Conservation (phyloP, 2,329 filamentous ascomycete genomes). For the Fusarium heterosporum region DNA sequence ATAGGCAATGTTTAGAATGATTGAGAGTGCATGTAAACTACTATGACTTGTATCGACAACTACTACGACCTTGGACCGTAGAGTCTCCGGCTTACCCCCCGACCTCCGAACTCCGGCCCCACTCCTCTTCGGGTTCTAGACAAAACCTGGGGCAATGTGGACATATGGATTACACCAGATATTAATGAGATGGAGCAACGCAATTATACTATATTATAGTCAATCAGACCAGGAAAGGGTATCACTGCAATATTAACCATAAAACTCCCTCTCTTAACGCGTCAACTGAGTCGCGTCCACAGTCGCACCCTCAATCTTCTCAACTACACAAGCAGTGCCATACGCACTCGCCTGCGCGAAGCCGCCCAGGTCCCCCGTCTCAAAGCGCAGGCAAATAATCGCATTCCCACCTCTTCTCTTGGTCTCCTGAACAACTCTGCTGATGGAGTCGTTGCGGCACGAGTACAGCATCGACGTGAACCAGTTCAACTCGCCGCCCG, state of each 20-base stretch:
- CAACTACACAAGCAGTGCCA: constrained; percentile 68
- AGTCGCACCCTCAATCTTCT: constrained; percentile 61
- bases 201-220: not conserved
- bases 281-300: constrained; percentile 46
- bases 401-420: constrained; percentile 70
- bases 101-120: constrained; percentile 14
- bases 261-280: not conserved
- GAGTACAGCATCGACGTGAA: constrained; percentile 70
- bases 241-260: not conserved
- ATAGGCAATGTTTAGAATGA: not conserved
- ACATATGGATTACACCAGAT: not conserved
- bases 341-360: constrained; percentile 71
- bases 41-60: not conserved
- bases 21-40: not conserved
- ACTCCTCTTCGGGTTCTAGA: not conserved
- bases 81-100: not conserved
- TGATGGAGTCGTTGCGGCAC: constrained; percentile 69
- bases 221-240: not conserved
- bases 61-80: not conserved
- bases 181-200: not conserved
- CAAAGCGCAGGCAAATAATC: constrained; percentile 69
- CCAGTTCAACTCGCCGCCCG: constrained; percentile 69
- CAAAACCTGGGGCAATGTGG: not conserved
- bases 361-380: constrained; percentile 64
- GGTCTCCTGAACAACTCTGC: constrained; percentile 66